Evolutionary conservation across 257 asterid species (phyloP), one percentile per base, ranked within the genome.

Genomic region (Salvia rosmarinus): DNA sequence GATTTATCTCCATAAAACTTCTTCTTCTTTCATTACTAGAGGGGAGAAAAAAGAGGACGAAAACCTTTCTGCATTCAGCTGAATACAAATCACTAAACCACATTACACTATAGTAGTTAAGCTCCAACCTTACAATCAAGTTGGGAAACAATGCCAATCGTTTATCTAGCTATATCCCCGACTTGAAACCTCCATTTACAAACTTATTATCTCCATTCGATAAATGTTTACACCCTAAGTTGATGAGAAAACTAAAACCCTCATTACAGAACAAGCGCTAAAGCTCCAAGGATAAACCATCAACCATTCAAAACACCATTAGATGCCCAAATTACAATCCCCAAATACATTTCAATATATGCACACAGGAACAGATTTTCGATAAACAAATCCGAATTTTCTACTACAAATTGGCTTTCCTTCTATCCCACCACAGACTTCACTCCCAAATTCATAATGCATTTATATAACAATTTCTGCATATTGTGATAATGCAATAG

Each of bases 231-330:
- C 50, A 68, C 14, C 4, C 35, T 39, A 49, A 16, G 19, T 4
- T 20, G 19, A 66, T 10, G 14, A 54, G 23, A 35, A 65, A 60
- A 67, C 1, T n/a, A 25, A 16, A 69, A 54, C 12, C 35, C 43
- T 34, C 71, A 25, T 5, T 1, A 34, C 56, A 64, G 9, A 44
- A 70, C 70, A 32, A 7, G 30, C 34, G 30, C 39, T 0, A 2
- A 55, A 7, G 34, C 40, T 5, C 55, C 25, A 42, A 50, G 8
- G 25, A 49, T 14, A 7, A 66, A 57, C 8, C 3, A 30, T 6
- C 43, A 73, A 67, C 39, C 34, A 50, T 30, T 14, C 78, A 66
- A 57, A 46, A 68, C 44, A 8, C 49, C 47, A 75, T 20, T 4
- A 61, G 23, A 35, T 17, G 23, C 35, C 30, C 47, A 42, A 9